Evolutionary conservation across 805 yeast species (phyloP).

Genomic region (Monosporozyma unispora): DNA sequence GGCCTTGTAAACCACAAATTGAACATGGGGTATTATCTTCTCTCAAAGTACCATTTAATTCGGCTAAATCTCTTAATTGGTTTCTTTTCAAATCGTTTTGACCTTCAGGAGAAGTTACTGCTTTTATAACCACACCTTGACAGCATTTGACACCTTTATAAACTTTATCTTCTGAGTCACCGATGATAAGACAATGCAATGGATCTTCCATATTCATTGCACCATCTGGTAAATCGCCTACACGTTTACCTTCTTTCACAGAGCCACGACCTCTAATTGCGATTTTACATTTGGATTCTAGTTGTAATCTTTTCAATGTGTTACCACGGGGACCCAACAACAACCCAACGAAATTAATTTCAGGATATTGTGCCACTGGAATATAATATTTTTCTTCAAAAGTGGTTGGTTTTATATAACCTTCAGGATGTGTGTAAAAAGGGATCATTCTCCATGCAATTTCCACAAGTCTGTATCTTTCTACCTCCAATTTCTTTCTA

Average conservation of each 20-base stretch:
- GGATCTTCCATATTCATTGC: conserved; percentile 66
- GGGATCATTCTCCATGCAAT: conserved; percentile 65
- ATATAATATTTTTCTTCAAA: conserved; percentile 75
- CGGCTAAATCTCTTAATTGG: conserved; percentile 86
- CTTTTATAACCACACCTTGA: conserved; percentile 68
- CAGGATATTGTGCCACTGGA: conserved; percentile 82
- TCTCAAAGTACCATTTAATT: conserved; percentile 86
- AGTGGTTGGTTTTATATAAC: conserved; percentile 61
- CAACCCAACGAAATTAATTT: conserved; percentile 84
- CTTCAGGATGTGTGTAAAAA: conserved; percentile 68
- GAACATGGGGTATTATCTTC: conserved; percentile 64
- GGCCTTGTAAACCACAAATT: conserved; percentile 59
- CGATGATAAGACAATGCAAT: conserved; percentile 77
- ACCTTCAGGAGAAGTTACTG: conserved; percentile 84
- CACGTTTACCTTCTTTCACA: conserved; percentile 78
- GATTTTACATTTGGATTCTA: conserved; percentile 78
- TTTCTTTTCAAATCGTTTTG: conserved; percentile 86
- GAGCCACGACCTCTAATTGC: conserved; percentile 95
- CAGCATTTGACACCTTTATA: conserved; percentile 67
- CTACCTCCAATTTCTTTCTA: conserved; percentile 56
- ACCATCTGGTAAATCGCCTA: conserved; percentile 37
- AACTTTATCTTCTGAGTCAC: conserved; percentile 71
- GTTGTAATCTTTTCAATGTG: conserved; percentile 71
- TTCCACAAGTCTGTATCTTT: conserved; percentile 72
- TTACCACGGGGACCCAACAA: conserved; percentile 93